Evolutionary conservation across 768 basidiomycete genomes (phyloP), one percentile per base, ranked within the genome.

Genomic region (Porphyrellus cyaneotinctus): DNA sequence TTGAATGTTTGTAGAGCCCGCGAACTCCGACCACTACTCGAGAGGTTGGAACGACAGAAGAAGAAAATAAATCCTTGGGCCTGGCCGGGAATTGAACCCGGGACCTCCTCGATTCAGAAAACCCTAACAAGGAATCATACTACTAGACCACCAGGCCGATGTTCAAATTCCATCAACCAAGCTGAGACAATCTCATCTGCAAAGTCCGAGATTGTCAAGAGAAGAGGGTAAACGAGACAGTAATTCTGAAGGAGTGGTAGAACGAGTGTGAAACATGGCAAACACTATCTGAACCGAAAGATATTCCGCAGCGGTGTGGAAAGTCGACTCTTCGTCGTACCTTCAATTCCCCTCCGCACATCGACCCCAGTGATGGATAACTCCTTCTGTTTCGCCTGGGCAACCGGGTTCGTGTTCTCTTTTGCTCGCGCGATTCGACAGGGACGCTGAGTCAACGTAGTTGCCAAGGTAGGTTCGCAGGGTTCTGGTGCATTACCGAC

Each of bases 71-170:
- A 31, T 14, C 0, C 3, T 6, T 4, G 77, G 78, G 77, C 77
- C 76, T 78, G 70, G 69, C 75, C 74, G 76, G 76, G 76, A 78
- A 77, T 79, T 75, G 77, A 79, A 79, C 77, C 76, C 77, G 74
- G 78, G 77, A 76, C 78, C 77, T 79, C 77, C 77, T 78, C 77
- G 76, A 79, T 50, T 38, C 48, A 54, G 47, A 48, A 31, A 57
- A 54, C 78, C 78, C 79, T 77, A 80, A 80, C 76, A 77, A 79
- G 76, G 79, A 79, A 80, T 81, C 79, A 80, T 80, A 78, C 79
- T 76, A 79, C 78, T 80, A 81, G 78, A 79, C 77, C 77, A 79
- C 73, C 76, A 78, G 76, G 78, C 77, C 77, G 54, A 52, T 20
- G 36, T 14, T n/a, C n/a, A n/a, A n/a, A n/a, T 3, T 20, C 1